A percentile compares a stretch with the other conserved stretches of the same genome.
These are phyloP conservation scores for Phylloboletellus chloephorus DNA, from an alignment of 1,284 basidiomycete species.

Conservation along the genomic window DNA sequence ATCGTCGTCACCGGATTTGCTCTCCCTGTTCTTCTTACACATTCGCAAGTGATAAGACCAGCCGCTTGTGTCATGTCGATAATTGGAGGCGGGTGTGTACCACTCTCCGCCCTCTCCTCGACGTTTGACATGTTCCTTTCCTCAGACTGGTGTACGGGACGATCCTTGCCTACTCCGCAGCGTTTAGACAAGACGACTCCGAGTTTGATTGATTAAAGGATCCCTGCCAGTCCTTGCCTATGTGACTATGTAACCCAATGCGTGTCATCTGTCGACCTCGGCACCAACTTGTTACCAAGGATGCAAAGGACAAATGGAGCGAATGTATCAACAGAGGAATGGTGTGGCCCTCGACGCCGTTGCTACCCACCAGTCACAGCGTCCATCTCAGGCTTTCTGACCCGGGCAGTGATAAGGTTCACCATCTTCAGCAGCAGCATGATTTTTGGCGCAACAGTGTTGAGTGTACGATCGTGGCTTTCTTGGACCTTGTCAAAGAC, in stretches of 20 bases:
- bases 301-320: not conserved
- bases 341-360: not conserved
- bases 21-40: slow-evolving; percentile 87
- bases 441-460: slow-evolving; percentile 38
- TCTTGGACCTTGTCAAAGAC: slow-evolving; percentile 36
- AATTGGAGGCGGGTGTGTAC: slow-evolving; percentile 73
- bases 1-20: slow-evolving; percentile 93
- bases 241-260: slow-evolving; percentile 15
- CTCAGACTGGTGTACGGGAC: slow-evolving; percentile 88
- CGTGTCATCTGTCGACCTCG: slow-evolving; percentile 3
- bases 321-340: slow-evolving; percentile 3
- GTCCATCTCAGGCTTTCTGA: slow-evolving; percentile 27
- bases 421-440: slow-evolving; percentile 26
- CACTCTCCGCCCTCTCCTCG: not conserved
- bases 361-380: slow-evolving; percentile 6
- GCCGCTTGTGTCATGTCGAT: slow-evolving; percentile 94
- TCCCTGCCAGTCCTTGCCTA: slow-evolving; percentile 1
- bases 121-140: not conserved
- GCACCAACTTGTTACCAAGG: not conserved
- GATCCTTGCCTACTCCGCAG: slow-evolving; percentile 81
- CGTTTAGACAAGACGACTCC: slow-evolving; percentile 72
- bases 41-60: slow-evolving; percentile 82
- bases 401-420: slow-evolving; percentile 25
- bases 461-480: slow-evolving; percentile 35
- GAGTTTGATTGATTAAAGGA: slow-evolving; percentile 54